Conservation (phyloP, 1,284 basidiomycete genomes). For the Bjerkandera adusta region DNA sequence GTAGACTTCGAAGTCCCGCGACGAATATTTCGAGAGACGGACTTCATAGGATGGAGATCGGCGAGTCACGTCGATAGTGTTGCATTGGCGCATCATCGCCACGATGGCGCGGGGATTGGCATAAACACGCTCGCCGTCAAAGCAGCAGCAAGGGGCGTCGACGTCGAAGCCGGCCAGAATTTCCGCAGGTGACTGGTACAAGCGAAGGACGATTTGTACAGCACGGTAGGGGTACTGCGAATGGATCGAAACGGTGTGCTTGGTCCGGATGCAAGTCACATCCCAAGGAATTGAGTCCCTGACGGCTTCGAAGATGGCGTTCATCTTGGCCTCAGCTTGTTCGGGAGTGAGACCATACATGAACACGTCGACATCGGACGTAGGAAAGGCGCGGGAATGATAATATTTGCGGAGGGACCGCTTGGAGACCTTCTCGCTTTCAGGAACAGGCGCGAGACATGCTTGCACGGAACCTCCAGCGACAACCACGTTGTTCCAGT, state of each 20-base stretch:
- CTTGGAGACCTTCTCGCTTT: slow-evolving; percentile 46
- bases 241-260: slow-evolving; percentile 61
- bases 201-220: slow-evolving; percentile 54
- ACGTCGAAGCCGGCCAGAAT: slow-evolving; percentile 63
- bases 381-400: slow-evolving; percentile 50
- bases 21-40: slow-evolving; percentile 52
- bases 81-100: slow-evolving; percentile 59
- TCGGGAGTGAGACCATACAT: slow-evolving; percentile 54
- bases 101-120: slow-evolving; percentile 54
- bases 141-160: slow-evolving; percentile 56
- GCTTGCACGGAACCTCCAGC: slow-evolving; percentile 59
- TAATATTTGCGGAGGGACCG: slow-evolving; percentile 52
- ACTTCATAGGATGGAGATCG: slow-evolving; percentile 65
- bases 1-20: slow-evolving; percentile 52
- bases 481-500: slow-evolving; percentile 61
- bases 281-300: slow-evolving; percentile 64
- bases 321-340: slow-evolving; percentile 58
- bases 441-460: slow-evolving; percentile 48
- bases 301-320: slow-evolving; percentile 56
- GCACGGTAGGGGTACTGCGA: slow-evolving; percentile 62
- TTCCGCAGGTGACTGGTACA: slow-evolving; percentile 58
- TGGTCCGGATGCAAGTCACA: slow-evolving; percentile 60
- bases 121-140: slow-evolving; percentile 53
- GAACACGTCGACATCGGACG: slow-evolving; percentile 63
- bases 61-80: slow-evolving; percentile 55